These are phyloP conservation scores for Mortierella hygrophila DNA, from an alignment of 192 early-diverging fungal species.

Conservation along the genomic window DNA sequence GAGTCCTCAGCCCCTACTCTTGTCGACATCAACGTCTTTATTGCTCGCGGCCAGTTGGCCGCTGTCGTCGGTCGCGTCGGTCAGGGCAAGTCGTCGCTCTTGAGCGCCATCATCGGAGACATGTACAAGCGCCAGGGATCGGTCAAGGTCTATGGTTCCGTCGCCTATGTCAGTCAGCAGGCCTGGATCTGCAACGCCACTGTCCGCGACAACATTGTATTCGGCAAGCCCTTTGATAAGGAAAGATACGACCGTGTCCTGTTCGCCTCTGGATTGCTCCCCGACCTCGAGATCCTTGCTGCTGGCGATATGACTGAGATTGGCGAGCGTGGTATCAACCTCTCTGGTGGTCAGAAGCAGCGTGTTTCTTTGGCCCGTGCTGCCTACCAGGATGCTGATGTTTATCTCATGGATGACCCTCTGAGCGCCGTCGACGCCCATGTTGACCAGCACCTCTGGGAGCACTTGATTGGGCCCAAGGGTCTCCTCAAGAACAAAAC, in stretches of 20 bases:
- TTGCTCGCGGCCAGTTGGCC: slow-evolving; percentile 32
- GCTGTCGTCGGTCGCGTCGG: slow-evolving; percentile 53
- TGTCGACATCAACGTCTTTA: slow-evolving; percentile 32
- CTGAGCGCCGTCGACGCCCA: slow-evolving; percentile 75
- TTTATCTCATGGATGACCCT: slow-evolving; percentile 65
- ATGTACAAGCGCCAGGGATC: slow-evolving; percentile 77
- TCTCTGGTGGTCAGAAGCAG: slow-evolving; percentile 95
- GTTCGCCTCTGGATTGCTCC: slow-evolving; percentile 82
- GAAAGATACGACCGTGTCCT: slow-evolving; percentile 80
- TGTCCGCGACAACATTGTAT: slow-evolving; percentile 91
- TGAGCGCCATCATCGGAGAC: slow-evolving; percentile 81
- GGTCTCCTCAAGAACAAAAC: slow-evolving; percentile 85
- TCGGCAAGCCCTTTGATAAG: slow-evolving; percentile 82
- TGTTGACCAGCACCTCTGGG: slow-evolving; percentile 85
- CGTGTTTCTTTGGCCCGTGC: slow-evolving; percentile 75
- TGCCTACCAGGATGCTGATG: slow-evolving; percentile 88
- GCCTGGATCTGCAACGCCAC: slow-evolving; percentile 97
- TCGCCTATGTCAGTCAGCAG: slow-evolving; percentile 75
- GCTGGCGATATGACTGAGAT: slow-evolving; percentile 94
- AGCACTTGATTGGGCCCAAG: slow-evolving; percentile 85
- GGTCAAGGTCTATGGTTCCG: slow-evolving; percentile 70
- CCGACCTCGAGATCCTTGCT: slow-evolving; percentile 86
- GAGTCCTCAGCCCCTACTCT: slow-evolving; percentile 11
- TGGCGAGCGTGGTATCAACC: slow-evolving; percentile 91
- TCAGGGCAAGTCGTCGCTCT: slow-evolving; percentile 65